Evolutionary conservation across 2,329 filamentous ascomycete genomes (phyloP).

Genomic region (Ascomycota sp.): DNA sequence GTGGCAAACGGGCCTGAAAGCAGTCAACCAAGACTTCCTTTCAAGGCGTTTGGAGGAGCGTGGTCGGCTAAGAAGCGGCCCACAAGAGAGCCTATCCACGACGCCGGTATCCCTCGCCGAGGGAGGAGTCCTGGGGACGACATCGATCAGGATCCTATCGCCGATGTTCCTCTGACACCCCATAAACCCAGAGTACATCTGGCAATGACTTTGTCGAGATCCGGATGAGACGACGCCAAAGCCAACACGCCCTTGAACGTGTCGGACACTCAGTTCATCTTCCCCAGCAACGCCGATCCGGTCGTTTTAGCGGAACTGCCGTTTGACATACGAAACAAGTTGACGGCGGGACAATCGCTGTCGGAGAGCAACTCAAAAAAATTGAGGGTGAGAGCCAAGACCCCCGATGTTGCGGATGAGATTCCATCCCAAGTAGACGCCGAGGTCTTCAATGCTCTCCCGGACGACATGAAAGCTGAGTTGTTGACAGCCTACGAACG

Average conservation of each 20-base stretch:
- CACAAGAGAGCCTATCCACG: slow-evolving; percentile 30
- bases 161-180: slow-evolving; percentile 31
- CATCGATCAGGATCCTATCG: slow-evolving; percentile 27
- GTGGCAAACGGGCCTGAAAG: slow-evolving; percentile 37
- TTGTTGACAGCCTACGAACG: slow-evolving; percentile 51
- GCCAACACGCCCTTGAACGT: slow-evolving; percentile 55
- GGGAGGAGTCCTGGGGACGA: slow-evolving; percentile 10
- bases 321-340: slow-evolving; percentile 56
- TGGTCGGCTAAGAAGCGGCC: slow-evolving; percentile 18
- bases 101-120: slow-evolving; percentile 16
- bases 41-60: slow-evolving; percentile 32
- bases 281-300: slow-evolving; percentile 68
- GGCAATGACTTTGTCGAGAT: slow-evolving; percentile 28
- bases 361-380: slow-evolving; percentile 4
- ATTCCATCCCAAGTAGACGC: slow-evolving; percentile 69
- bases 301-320: slow-evolving; percentile 70
- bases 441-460: slow-evolving; percentile 64
- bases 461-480: slow-evolving; percentile 70
- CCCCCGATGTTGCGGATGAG: slow-evolving; percentile 15
- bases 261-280: slow-evolving; percentile 74
- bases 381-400: slow-evolving; percentile 14
- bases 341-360: slow-evolving; percentile 36
- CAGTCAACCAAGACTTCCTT: slow-evolving; percentile 62
- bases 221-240: slow-evolving; percentile 27
- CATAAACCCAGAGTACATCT: slow-evolving; percentile 32